Percentiles rank a stretch among this genome's conserved stretches.
Conservation (phyloP, 2,329 filamentous ascomycete species). For the Stagonosporopsis chrysanthemi region DNA sequence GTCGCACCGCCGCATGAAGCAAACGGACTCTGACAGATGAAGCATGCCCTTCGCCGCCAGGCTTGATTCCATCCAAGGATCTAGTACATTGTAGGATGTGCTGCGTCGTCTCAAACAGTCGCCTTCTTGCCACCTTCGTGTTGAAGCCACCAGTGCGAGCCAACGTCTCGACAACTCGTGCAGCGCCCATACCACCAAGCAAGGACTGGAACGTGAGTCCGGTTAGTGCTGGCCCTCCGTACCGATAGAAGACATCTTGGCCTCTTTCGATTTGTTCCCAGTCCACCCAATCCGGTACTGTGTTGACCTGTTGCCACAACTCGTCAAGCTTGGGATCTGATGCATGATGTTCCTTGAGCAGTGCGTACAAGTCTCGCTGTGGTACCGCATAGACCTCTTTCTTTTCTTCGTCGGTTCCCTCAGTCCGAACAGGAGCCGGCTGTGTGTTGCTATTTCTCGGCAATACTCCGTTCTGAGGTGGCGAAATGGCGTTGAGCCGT, state of each 20-base stretch:
- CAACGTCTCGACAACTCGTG: slow-evolving; percentile 75
- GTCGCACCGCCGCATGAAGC: slow-evolving; percentile 71
- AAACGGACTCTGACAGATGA: slow-evolving; percentile 73
- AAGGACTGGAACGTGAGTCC: slow-evolving; percentile 70
- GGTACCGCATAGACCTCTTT: slow-evolving; percentile 44
- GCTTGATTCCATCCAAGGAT: slow-evolving; percentile 70
- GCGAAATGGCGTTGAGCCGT: slow-evolving; percentile 68
- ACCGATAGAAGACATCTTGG: slow-evolving; percentile 80
- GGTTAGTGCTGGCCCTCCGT: slow-evolving; percentile 71
- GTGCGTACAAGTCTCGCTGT: slow-evolving; percentile 67
- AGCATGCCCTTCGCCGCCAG: slow-evolving; percentile 70
- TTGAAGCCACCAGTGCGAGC: slow-evolving; percentile 77
- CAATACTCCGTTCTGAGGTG: slow-evolving; percentile 51
- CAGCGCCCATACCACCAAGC: slow-evolving; percentile 75
- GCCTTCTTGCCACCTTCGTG: slow-evolving; percentile 69
- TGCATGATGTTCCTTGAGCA: slow-evolving; percentile 66
- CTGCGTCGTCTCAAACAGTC: slow-evolving; percentile 77
- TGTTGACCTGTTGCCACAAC: slow-evolving; percentile 73
- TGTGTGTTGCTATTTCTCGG: slow-evolving; percentile 49
- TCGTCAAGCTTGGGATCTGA: slow-evolving; percentile 63
- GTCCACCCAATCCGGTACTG: slow-evolving; percentile 76
- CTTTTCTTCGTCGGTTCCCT: slow-evolving; percentile 41
- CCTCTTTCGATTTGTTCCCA: slow-evolving; percentile 78
- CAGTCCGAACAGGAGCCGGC: slow-evolving; percentile 34
- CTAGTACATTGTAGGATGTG: slow-evolving; percentile 75